A percentile compares a stretch with the other conserved stretches of the same genome.
Conservation (phyloP, 2,329 filamentous ascomycete genomes). For the Fusarium xyrophilum region DNA sequence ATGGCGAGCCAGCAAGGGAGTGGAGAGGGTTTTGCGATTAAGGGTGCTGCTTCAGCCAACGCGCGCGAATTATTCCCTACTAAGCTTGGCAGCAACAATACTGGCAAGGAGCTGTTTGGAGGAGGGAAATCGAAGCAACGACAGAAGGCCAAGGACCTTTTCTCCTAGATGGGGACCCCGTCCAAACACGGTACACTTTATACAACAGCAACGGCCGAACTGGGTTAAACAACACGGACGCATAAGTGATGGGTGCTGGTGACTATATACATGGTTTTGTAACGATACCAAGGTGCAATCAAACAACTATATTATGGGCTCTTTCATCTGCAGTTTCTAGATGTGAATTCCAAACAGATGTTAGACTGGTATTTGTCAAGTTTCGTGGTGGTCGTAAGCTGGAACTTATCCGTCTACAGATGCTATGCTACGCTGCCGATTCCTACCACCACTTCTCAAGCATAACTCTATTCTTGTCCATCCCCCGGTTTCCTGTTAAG, state of each 20-base stretch:
- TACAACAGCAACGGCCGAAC: background rate
- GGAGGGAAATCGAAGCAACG: conserved; percentile 59
- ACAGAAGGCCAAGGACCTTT: conserved; percentile 76
- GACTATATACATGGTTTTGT: conserved; percentile 35
- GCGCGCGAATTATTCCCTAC: conserved; percentile 73
- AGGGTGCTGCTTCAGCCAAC: conserved; percentile 59
- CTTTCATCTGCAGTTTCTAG: background rate
- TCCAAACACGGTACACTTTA: background rate
- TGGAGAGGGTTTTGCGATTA: conserved; percentile 67
- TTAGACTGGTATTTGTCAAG: background rate
- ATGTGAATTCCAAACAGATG: background rate
- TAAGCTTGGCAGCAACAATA: conserved; percentile 63
- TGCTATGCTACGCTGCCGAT: background rate
- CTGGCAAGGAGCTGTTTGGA: conserved; percentile 74
- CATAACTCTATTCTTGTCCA: conserved; percentile 57
- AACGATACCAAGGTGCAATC: conserved; percentile 42
- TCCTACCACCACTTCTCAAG: conserved; percentile 70
- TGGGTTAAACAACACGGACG: conserved; percentile 8
- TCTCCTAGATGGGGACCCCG: conserved; percentile 61
- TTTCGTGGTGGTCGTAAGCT: background rate
- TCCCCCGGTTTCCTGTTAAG: conserved; percentile 47
- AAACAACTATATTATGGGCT: conserved; percentile 18
- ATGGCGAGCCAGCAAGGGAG: conserved; percentile 55
- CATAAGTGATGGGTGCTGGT: conserved; percentile 19
- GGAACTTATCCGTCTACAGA: background rate